Conservation (phyloP, 1,139 yeast genomes). For the Chernovozyma aurita region DNA sequence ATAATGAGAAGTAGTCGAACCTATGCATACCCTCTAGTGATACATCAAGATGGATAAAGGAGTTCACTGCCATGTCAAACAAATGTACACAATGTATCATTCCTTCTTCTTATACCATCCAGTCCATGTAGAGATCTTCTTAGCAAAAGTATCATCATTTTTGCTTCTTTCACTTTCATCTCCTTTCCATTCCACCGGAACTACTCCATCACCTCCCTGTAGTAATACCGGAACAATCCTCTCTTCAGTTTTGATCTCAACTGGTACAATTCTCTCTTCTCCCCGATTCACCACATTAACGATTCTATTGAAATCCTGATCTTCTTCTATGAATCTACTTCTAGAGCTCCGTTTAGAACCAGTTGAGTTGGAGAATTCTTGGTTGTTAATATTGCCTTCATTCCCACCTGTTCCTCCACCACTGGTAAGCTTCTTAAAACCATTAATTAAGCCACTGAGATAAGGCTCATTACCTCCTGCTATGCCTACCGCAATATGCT, state of each 20-base stretch:
- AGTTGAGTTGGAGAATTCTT: background rate
- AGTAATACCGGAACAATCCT: background rate
- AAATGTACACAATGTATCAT: too few species aligned
- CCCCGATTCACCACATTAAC: conserved; percentile 1
- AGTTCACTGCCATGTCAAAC: too few species aligned
- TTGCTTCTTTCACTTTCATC: conserved; percentile 1
- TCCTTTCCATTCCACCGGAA: conserved; percentile 2
- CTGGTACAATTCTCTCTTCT: background rate
- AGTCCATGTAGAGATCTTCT: conserved; percentile 8
- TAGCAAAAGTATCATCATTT: conserved; percentile 6
- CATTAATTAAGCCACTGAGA: conserved; percentile 1
- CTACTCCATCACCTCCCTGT: conserved; percentile 4
- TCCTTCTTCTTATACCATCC: conserved; percentile 9
- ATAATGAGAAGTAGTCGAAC: too few species aligned
- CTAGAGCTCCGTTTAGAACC: background rate
- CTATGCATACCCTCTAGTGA: too few species aligned
- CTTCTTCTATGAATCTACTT: background rate
- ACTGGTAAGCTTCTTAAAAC: background rate
- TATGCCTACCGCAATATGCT: conserved; percentile 47
- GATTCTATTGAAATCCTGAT: background rate
- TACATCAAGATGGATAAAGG: too few species aligned
- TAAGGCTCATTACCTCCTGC: conserved; percentile 10
- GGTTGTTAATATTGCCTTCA: background rate
- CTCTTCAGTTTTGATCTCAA: background rate
- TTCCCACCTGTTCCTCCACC: background rate